A percentile compares a stretch with the other conserved stretches of the same genome.
Evolutionary conservation across 768 basidiomycete species (phyloP).

Genomic region (Gautieria morchelliformis): DNA sequence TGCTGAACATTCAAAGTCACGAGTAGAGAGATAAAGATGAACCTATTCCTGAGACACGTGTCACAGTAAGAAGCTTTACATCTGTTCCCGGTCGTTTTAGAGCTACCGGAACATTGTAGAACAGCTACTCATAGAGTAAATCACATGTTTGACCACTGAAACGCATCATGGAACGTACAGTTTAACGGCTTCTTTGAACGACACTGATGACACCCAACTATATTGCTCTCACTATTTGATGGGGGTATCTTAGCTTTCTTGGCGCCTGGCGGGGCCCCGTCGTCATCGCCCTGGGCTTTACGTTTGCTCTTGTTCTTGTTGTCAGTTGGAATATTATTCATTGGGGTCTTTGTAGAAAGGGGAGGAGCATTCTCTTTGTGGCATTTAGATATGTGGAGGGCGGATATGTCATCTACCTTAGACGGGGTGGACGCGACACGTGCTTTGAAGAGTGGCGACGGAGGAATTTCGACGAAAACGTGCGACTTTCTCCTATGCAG

Average conservation of each 20-base stretch:
- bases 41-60: constrained; percentile 50
- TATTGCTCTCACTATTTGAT: not conserved
- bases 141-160: not conserved
- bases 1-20: not conserved
- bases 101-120: constrained; percentile 1
- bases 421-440: not conserved
- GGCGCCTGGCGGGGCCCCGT: not conserved
- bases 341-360: constrained; percentile 6
- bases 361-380: constrained; percentile 6
- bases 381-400: not conserved
- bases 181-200: not conserved
- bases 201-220: constrained; percentile 8
- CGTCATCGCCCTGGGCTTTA: constrained; percentile 20
- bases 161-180: not conserved
- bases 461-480: constrained; percentile 53
- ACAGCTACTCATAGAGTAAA: not conserved
- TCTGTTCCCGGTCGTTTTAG: not conserved
- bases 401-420: not conserved
- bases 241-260: not conserved
- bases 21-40: not conserved
- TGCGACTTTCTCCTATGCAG: constrained; percentile 20
- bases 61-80: constrained; percentile 37
- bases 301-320: constrained; percentile 33
- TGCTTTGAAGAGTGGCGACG: constrained; percentile 29
- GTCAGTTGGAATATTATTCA: not conserved